Conservation (phyloP, 805 yeast species). For the Wickerhamiella sergipiensis region DNA sequence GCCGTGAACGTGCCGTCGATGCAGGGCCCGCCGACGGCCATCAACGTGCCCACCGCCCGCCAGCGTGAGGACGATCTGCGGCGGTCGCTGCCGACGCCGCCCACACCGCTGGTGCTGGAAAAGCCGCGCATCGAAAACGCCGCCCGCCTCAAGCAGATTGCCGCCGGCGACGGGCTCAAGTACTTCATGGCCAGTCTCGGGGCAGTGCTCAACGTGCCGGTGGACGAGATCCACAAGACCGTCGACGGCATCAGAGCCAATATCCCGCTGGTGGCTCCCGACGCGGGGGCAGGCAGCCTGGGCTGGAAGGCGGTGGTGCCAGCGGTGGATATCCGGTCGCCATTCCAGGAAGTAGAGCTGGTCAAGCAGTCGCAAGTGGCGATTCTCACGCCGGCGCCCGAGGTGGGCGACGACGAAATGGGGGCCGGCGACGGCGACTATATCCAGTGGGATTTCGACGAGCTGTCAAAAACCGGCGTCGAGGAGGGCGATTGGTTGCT, state of each 20-base stretch:
- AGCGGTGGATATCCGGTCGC: constrained; percentile 22
- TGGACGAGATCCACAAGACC: constrained; percentile 18
- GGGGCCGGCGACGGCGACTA: neutral
- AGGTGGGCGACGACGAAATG: neutral
- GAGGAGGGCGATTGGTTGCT: neutral
- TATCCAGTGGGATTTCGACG: constrained; percentile 11
- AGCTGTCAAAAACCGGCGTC: constrained; percentile 5
- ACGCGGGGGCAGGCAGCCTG: constrained; percentile 4
- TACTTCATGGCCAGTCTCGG: constrained; percentile 24
- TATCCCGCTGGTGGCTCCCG: neutral
- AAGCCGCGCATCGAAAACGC: constrained; percentile 15
- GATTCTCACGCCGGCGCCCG: constrained; percentile 21
- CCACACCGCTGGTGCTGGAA: constrained; percentile 8
- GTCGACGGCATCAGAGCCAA: constrained; percentile 7
- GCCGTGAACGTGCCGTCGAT: neutral
- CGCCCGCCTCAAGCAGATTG: constrained; percentile 18
- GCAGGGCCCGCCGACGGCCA: neutral
- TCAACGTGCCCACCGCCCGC: neutral
- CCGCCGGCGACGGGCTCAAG: constrained; percentile 21
- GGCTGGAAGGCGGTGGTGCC: constrained; percentile 18
- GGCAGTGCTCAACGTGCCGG: constrained; percentile 23
- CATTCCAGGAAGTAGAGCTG: constrained; percentile 22
- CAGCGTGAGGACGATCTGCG: neutral
- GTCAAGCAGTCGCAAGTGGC: constrained; percentile 19
- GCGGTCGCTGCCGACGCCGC: neutral